Evolutionary conservation across 179 eudicot genomes (phyloP).

Genomic region (Beta macrorhiza): DNA sequence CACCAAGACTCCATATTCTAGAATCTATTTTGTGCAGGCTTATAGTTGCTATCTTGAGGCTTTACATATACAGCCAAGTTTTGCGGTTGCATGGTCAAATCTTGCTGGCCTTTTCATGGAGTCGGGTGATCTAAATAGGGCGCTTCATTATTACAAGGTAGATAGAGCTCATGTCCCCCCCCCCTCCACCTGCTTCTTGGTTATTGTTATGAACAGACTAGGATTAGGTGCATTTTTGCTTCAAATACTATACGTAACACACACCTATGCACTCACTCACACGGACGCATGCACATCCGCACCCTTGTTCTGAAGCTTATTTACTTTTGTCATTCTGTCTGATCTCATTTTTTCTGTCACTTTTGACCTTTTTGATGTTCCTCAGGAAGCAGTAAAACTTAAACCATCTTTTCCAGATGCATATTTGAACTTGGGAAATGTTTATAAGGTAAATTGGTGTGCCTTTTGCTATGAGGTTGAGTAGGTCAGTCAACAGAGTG

Average conservation of each 20-base stretch:
- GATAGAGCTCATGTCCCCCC: not conserved
- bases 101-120: conserved; percentile 97
- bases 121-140: conserved; percentile 80
- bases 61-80: conserved; percentile 75
- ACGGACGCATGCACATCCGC: no score
- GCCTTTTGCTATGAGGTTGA: conserved; percentile 22
- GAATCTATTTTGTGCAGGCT: conserved; percentile 70
- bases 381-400: conserved; percentile 86
- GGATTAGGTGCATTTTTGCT: not conserved
- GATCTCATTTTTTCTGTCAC: not conserved
- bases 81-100: conserved; percentile 97
- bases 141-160: conserved; percentile 90
- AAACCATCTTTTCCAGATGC: conserved; percentile 91
- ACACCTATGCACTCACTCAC: no score
- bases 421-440: conserved; percentile 77
- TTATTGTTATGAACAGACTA: not conserved
- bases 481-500: conserved; percentile 8
- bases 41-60: conserved; percentile 89
- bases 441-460: conserved; percentile 68
- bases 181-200: not conserved
- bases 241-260: no score
- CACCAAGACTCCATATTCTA: conserved; percentile 43
- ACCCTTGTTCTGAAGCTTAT: no score
- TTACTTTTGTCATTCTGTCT: not conserved
- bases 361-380: conserved; percentile 1